Evolutionary conservation across 768 basidiomycete species (phyloP).

Genomic region (Amyloporia xantha): DNA sequence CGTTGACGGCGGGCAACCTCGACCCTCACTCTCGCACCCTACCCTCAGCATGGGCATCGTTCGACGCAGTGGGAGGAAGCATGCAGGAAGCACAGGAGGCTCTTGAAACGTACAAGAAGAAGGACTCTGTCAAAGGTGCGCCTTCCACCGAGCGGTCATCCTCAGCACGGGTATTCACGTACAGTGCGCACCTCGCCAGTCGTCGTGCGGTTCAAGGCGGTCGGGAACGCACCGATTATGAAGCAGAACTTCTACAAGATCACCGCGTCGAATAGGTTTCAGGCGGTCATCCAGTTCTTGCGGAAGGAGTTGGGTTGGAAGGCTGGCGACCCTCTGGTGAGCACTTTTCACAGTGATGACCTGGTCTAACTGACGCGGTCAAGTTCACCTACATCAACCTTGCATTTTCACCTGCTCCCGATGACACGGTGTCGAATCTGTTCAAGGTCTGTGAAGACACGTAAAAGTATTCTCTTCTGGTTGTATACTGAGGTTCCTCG

Average conservation of each 20-base stretch:
- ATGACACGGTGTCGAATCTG: slow-evolving; percentile 66
- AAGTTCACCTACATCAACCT: slow-evolving; percentile 78
- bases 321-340: slow-evolving; percentile 75
- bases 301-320: slow-evolving; percentile 87
- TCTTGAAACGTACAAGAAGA: slow-evolving; percentile 81
- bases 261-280: slow-evolving; percentile 88
- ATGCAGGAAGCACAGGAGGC: slow-evolving; percentile 56
- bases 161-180: no score
- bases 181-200: no score
- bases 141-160: no score
- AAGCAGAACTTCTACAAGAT: slow-evolving; percentile 99
- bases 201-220: slow-evolving; percentile 94
- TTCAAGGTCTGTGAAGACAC: slow-evolving; percentile 48
- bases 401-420: slow-evolving; percentile 71
- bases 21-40: background rate
- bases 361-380: background rate
- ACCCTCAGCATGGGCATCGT: slow-evolving; percentile 21
- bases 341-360: slow-evolving; percentile 18
- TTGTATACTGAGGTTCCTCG: background rate
- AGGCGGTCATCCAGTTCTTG: slow-evolving; percentile 91
- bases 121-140: slow-evolving; percentile 73
- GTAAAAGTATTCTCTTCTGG: background rate
- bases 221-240: slow-evolving; percentile 98
- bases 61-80: slow-evolving; percentile 15
- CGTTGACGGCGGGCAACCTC: slow-evolving; percentile 16